Evolutionary conservation across 352 stramenopile species (phyloP), one percentile per base, ranked within the genome.

Genomic region (Globisporangium uncinulatum): DNA sequence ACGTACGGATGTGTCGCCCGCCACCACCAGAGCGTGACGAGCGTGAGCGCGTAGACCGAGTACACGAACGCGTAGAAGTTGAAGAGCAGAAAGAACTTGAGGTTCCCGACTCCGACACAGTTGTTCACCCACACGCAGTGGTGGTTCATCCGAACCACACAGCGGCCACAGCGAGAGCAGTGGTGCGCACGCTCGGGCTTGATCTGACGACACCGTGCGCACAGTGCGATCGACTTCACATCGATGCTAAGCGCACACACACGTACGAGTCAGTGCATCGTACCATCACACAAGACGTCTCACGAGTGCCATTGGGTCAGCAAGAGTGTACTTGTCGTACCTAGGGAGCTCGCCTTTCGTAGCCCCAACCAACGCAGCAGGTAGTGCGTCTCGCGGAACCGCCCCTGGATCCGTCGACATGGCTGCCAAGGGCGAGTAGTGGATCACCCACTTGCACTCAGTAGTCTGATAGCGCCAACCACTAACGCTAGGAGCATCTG

Each of bases 111-210:
- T 11, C 96, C 97, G 54, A 99, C 96, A 71, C 96, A 99, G 83
- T 99, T 99, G 81, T 99, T 99, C 41, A 99, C 91, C 96, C 96
- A 99, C 20, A 96, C 96, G 72, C 97, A 98, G 71, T 99, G 95
- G 90, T 99, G 97, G 69, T 99, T 97, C 96, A 99, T 99, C 75
- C 98, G 98, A 57, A 98, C 90, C 48, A 98, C 91, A 59, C 95
- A 98, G 58, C 93, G 76, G 63, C 96, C 81, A 74, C 94, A 98
- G 61, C 98, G 96, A 51, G 87, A 97, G 77, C 96, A 99, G 73
- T 98, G 95, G 79, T 98, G 96, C 15, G 96, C 96, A 58, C 96
- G 86, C 32, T 81, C 81, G 11, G 96, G 96, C 69, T 99, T 99
- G 76, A 98, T 99, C 34, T 96, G 85, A 10, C 96, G 93, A 73